These are phyloP conservation scores for Teratosphaeria gauchensis DNA, from an alignment of 2,329 filamentous ascomycete species.

Conservation along the genomic window DNA sequence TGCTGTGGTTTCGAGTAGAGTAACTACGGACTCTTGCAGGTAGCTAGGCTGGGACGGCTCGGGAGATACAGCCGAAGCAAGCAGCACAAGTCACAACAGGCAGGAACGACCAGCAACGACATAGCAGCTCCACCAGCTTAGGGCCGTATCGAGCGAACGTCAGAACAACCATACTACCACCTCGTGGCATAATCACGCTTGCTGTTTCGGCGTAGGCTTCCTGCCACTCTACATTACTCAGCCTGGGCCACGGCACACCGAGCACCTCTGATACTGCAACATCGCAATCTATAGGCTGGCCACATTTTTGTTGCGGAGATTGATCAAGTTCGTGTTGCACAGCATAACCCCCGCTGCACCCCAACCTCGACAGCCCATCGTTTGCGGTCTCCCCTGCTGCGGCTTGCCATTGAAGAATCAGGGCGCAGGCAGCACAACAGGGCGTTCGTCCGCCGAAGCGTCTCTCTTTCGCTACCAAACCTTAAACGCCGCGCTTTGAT, in stretches of 20 bases:
- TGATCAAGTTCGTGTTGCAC: not conserved
- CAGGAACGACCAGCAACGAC: not conserved
- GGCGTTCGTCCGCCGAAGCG: not conserved
- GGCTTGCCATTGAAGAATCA: not conserved
- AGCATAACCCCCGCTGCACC: not conserved
- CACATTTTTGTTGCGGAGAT: not conserved
- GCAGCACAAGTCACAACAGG: not conserved
- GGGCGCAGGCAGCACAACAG: not conserved
- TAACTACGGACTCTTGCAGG: not conserved
- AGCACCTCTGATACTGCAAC: not conserved
- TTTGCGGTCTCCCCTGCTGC: not conserved
- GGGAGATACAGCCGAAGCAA: not conserved
- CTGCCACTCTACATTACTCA: not conserved
- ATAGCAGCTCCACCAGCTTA: not conserved
- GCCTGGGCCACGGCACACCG: not conserved
- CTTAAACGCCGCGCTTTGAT: not conserved
- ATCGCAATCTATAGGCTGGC: not conserved
- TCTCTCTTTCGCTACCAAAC: not conserved
- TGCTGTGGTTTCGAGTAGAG: not conserved
- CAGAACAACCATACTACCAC: not conserved
- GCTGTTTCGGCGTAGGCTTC: not conserved
- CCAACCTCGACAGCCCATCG: not conserved
- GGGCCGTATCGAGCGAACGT: not conserved
- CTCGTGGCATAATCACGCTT: not conserved
- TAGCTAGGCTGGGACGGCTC: not conserved